phyloP scores from a whole-genome alignment of 2,329 filamentous ascomycete species.

The Pseudopyrenochaeta lycopersici region DNA sequence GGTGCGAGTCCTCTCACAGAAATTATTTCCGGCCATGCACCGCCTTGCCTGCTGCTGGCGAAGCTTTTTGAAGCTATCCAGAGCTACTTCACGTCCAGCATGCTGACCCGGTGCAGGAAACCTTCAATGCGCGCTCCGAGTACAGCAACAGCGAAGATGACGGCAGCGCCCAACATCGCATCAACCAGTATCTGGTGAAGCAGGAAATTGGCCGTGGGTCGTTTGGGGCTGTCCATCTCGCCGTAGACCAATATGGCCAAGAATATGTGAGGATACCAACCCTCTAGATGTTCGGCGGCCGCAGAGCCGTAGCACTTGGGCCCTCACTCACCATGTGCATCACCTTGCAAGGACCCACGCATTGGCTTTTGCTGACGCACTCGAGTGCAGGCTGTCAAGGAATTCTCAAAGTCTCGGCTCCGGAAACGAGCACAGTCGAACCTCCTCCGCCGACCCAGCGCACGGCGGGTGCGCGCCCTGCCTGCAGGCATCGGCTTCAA shows the following conservation, averaged over 20 bases:
- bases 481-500: slow-evolving; percentile 66
- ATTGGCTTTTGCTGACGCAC: slow-evolving; percentile 40
- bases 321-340: slow-evolving; percentile 31
- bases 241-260: slow-evolving; percentile 85
- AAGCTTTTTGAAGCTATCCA: neutral
- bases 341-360: slow-evolving; percentile 23
- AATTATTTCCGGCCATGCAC: too few species aligned
- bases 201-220: slow-evolving; percentile 97
- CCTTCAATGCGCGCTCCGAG: slow-evolving; percentile 86
- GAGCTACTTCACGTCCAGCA: neutral
- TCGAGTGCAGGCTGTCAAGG: slow-evolving; percentile 81
- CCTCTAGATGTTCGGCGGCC: slow-evolving; percentile 8
- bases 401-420: slow-evolving; percentile 93
- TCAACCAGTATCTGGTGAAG: slow-evolving; percentile 94
- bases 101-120: slow-evolving; percentile 69
- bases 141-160: slow-evolving; percentile 87
- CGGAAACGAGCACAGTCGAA: slow-evolving; percentile 91
- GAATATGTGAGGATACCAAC: slow-evolving; percentile 79
- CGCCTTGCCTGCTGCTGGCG: too few species aligned
- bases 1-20: slow-evolving; percentile 49
- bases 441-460: slow-evolving; percentile 74
- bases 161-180: slow-evolving; percentile 80
- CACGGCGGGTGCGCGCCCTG: slow-evolving; percentile 62
- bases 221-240: slow-evolving; percentile 91
- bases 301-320: slow-evolving; percentile 8